phyloP scores from a whole-genome alignment of 768 basidiomycete genomes.

The Termitomyces sp. region DNA sequence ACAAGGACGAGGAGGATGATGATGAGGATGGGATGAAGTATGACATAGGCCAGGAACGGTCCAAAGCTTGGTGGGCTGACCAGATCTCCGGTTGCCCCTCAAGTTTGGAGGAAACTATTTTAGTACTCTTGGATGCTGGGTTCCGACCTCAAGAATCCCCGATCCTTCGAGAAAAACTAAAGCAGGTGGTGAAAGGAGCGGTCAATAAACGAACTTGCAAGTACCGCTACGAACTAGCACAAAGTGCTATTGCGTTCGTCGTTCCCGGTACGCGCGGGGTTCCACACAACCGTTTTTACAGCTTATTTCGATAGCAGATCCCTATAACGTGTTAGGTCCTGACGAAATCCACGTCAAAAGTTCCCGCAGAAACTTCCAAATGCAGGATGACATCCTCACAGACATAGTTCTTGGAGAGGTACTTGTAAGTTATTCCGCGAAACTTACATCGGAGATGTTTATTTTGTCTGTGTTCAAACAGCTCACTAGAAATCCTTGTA shows the following conservation, averaged over 20 bases:
- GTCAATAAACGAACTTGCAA: conserved; percentile 39
- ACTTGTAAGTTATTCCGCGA: conserved; percentile 31
- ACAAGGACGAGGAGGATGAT: conserved; percentile 35
- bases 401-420: conserved; percentile 56
- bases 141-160: conserved; percentile 48
- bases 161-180: conserved; percentile 52
- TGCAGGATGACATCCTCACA: conserved; percentile 37
- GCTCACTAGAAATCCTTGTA: conserved; percentile 69
- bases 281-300: not conserved
- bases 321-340: conserved; percentile 42
- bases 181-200: conserved; percentile 40
- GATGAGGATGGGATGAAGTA: conserved; percentile 33
- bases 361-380: conserved; percentile 38
- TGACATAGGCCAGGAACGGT: conserved; percentile 31
- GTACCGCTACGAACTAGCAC: conserved; percentile 48
- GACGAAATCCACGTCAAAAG: conserved; percentile 59
- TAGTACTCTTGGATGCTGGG: conserved; percentile 56
- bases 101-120: conserved; percentile 56
- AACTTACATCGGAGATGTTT: not conserved
- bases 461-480: conserved; percentile 13
- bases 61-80: conserved; percentile 72
- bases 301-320: conserved; percentile 37
- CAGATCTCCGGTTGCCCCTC: conserved; percentile 61
- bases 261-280: conserved; percentile 44
- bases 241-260: conserved; percentile 60